phyloP scores from a whole-genome alignment of 2,329 filamentous ascomycete genomes.

The Teratosphaeria pseudoeucalypti region DNA sequence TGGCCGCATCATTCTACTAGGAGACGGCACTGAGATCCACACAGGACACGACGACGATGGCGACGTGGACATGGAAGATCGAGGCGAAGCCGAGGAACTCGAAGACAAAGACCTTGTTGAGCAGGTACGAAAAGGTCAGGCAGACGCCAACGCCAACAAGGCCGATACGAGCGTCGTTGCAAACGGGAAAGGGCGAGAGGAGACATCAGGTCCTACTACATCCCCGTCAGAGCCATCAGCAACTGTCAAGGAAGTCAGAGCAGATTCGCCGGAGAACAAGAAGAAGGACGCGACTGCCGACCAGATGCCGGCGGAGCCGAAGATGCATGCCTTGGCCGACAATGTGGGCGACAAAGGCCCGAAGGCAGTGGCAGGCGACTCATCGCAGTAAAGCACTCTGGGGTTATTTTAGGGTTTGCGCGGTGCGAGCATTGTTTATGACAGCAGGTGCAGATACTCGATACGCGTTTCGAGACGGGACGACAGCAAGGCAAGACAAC shows the following conservation, averaged over 20 bases:
- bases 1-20: conserved; percentile 85
- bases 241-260: background rate
- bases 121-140: conserved; percentile 61
- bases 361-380: background rate
- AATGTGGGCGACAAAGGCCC: conserved; percentile 2
- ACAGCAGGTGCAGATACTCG: background rate
- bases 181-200: conserved; percentile 36
- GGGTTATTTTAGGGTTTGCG: background rate
- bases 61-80: conserved; percentile 89
- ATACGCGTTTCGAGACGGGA: background rate
- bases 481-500: background rate
- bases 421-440: background rate
- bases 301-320: conserved; percentile 18
- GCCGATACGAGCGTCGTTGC: conserved; percentile 1
- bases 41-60: conserved; percentile 53
- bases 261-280: conserved; percentile 16
- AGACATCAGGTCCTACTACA: conserved; percentile 37
- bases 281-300: conserved; percentile 10
- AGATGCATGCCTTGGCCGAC: conserved; percentile 12
- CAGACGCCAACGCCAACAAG: conserved; percentile 14
- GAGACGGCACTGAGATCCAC: conserved; percentile 86
- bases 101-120: conserved; percentile 74
- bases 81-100: conserved; percentile 50
- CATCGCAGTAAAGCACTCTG: background rate
- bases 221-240: conserved; percentile 1